Evolutionary conservation across 805 yeast species (phyloP), one percentile per base, ranked within the genome.

Genomic region (Blastobotrys americana): DNA sequence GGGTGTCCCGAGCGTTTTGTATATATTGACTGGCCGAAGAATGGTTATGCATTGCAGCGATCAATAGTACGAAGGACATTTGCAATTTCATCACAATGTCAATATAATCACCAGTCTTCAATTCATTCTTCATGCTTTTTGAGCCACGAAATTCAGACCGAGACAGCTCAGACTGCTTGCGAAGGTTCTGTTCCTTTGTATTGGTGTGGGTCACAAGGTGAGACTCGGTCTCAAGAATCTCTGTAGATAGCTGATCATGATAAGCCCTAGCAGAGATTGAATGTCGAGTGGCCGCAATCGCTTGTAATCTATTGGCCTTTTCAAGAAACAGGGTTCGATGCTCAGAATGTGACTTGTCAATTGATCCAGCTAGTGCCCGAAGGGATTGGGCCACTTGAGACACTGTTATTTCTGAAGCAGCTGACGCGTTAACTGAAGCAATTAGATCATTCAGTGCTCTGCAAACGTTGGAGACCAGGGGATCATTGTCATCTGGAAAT

Each of bases 401-500:
- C 4, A 56, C 58, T 6, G 57, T 49, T 16, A 37, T 44, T 13
- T 47, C 52, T 25, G 53, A 45, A 17, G 51, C 54, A 6, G 56
- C 59, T 8, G 57, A 46, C 10, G 58, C 54, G 42, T 57, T 57
- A 38, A 49, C 48, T 31, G 54, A 48, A 10, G 52, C 47, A 16
- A 57, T 56, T 39, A 57, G 51, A 25, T 55, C 61, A 41, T 57
- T 57, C 39, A 57, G 46, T 2, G 54, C 46, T 56, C 54, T 52
- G 42, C 56, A 43, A 13, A 53, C 53, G 3, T 42, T 49, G n/a
- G 48, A 44, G 15, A 57, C 47, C 5, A 51, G 37, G 3, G 50
- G 53, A 44, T 57, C 55, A 3, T 50, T 37, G 4, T 46, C 50
- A 34, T 57, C 60, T 3, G 59, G 61, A 33, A 57, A 43, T 37